phyloP scores from a whole-genome alignment of 805 yeast genomes.

The Saitoella complicata region DNA sequence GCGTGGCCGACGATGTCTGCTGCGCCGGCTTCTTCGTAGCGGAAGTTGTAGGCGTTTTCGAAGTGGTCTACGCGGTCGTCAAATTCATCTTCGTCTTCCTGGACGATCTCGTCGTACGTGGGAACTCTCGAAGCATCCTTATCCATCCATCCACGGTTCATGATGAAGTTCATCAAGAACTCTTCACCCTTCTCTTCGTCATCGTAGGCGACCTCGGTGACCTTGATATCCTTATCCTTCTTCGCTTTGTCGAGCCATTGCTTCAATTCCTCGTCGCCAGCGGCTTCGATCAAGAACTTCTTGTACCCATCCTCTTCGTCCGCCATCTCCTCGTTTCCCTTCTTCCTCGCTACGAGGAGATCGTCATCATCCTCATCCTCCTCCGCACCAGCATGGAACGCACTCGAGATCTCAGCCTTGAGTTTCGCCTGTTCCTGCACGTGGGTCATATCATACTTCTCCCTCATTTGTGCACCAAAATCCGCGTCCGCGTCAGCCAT shows the following conservation, averaged over 20 bases:
- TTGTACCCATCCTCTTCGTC: slow-evolving; percentile 1
- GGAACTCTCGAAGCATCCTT: neutral
- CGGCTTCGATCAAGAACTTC: slow-evolving; percentile 1
- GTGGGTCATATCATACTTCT: slow-evolving; percentile 47
- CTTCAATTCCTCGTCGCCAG: neutral
- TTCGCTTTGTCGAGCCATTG: neutral
- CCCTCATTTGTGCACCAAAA: neutral
- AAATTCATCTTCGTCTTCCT: slow-evolving; percentile 53
- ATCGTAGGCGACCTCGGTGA: neutral
- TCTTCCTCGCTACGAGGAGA: too few species aligned
- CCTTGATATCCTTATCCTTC: neutral
- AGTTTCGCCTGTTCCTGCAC: slow-evolving; percentile 63
- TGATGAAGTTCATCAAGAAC: slow-evolving; percentile 58
- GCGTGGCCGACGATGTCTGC: slow-evolving; percentile 90
- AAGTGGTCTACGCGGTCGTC: slow-evolving; percentile 84
- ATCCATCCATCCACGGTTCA: slow-evolving; percentile 72
- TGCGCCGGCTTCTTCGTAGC: slow-evolving; percentile 77
- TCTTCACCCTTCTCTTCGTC: slow-evolving; percentile 33
- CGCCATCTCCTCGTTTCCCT: slow-evolving; percentile 15
- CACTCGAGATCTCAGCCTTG: slow-evolving; percentile 52
- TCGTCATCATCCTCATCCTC: slow-evolving; percentile 24
- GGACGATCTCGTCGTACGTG: slow-evolving; percentile 20
- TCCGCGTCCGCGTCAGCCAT: slow-evolving; percentile 33
- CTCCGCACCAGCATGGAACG: slow-evolving; percentile 45
- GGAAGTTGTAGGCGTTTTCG: slow-evolving; percentile 84